Evolutionary conservation across 2,329 filamentous ascomycete species (phyloP).

Genomic region (Fusarium nurragi): DNA sequence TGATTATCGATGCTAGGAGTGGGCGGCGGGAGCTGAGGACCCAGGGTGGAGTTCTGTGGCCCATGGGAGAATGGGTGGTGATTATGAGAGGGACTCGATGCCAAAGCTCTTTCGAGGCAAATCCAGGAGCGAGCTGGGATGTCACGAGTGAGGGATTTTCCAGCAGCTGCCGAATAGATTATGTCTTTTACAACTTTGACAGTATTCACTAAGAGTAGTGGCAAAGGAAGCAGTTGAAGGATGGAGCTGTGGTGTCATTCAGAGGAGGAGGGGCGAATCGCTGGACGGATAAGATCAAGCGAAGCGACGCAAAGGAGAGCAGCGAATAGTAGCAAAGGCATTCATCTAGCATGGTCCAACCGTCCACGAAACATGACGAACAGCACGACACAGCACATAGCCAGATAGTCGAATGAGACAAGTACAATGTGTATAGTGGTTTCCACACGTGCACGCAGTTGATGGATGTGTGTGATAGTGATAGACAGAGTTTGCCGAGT

Average conservation of each 20-base stretch:
- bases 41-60: neutral
- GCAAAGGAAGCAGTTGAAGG: neutral
- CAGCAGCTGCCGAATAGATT: neutral
- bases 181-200: slow-evolving; percentile 17
- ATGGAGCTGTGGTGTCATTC: neutral
- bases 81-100: neutral
- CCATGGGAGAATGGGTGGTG: neutral
- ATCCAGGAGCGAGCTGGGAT: neutral
- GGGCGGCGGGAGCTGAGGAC: neutral
- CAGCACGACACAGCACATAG: neutral
- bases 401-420: slow-evolving; percentile 19
- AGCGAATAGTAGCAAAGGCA: slow-evolving; percentile 17
- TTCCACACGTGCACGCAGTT: neutral
- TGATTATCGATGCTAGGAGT: neutral
- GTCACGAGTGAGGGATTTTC: neutral
- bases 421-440: slow-evolving; percentile 1
- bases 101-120: neutral
- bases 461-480: too few species aligned
- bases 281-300: slow-evolving; percentile 9
- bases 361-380: neutral
- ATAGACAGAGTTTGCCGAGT: neutral
- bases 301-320: slow-evolving; percentile 2
- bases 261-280: slow-evolving; percentile 1
- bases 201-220: slow-evolving; percentile 23
- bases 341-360: slow-evolving; percentile 20